Evolutionary conservation across 78 protist genomes (phyloP).

Genomic region (Dictyostelium firmibasis): DNA sequence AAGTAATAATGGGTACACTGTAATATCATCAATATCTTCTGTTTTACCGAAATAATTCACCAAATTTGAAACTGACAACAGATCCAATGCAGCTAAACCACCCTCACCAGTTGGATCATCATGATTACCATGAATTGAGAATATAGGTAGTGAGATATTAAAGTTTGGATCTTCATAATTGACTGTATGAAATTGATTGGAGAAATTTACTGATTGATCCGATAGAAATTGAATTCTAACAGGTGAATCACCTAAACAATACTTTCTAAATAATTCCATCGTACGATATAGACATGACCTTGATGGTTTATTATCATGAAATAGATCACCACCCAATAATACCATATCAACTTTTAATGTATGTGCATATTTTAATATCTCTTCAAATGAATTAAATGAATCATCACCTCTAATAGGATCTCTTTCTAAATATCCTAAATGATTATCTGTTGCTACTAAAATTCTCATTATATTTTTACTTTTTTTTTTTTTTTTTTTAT

Average conservation of each 20-base stretch:
- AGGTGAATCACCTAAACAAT: conserved; percentile 90
- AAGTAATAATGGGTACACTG: conserved; percentile 90
- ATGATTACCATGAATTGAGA: conserved; percentile 99
- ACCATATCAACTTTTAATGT: conserved; percentile 92
- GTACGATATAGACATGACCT: conserved; percentile 82
- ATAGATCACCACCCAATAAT: conserved; percentile 98
- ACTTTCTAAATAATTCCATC: conserved; percentile 89
- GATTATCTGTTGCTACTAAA: conserved; percentile 96
- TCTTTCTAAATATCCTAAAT: conserved; percentile 94
- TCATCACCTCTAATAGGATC: conserved; percentile 97
- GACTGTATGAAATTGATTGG: conserved; percentile 71
- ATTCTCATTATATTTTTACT: conserved; percentile 61
- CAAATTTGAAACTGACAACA: conserved; percentile 85
- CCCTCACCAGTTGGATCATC: conserved; percentile 99
- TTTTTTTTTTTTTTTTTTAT: not conserved
- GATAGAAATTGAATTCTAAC: conserved; percentile 66
- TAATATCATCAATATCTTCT: conserved; percentile 84
- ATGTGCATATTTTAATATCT: conserved; percentile 91
- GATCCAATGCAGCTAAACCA: conserved; percentile 91
- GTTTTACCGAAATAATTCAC: conserved; percentile 96
- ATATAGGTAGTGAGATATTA: conserved; percentile 97
- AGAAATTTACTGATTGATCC: conserved; percentile 72
- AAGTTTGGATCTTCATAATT: conserved; percentile 97
- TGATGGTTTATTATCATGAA: conserved; percentile 98
- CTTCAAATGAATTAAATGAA: conserved; percentile 96